A percentile compares a stretch with the other conserved stretches of the same genome.
These are phyloP conservation scores for Globisporangium emineosum DNA, from an alignment of 352 stramenopile genomes.

Conservation along the genomic window DNA sequence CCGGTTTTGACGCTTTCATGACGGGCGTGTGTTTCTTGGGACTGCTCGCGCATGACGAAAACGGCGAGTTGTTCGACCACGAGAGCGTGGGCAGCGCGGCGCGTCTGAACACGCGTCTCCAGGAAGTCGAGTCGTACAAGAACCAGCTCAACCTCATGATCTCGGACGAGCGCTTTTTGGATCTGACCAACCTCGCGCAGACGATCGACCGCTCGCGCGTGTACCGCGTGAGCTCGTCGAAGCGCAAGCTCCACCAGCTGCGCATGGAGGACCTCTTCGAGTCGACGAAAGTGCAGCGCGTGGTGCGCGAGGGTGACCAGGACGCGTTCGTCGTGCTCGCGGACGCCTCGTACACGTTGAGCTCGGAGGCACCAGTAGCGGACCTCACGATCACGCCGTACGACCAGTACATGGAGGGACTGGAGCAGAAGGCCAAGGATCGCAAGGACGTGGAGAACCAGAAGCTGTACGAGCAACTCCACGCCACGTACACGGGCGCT, in stretches of 20 bases:
- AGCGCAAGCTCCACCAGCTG: constrained; percentile 60
- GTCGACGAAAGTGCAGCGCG: constrained; percentile 56
- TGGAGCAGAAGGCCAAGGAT: constrained; percentile 24
- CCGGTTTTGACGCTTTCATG: constrained; percentile 87
- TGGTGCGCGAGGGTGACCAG: constrained; percentile 59
- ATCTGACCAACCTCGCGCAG: constrained; percentile 49
- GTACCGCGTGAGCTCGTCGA: constrained; percentile 59
- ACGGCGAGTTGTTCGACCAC: constrained; percentile 38
- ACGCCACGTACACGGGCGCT: constrained; percentile 12
- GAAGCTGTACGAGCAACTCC: constrained; percentile 32
- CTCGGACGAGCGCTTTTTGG: constrained; percentile 60
- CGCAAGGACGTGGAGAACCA: constrained; percentile 28
- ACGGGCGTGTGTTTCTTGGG: constrained; percentile 76
- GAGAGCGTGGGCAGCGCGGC: constrained; percentile 26
- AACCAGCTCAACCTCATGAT: constrained; percentile 84
- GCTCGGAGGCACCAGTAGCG: constrained; percentile 30
- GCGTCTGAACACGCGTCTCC: constrained; percentile 33
- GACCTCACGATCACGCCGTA: constrained; percentile 54
- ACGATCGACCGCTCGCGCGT: constrained; percentile 64
- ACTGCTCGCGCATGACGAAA: constrained; percentile 52
- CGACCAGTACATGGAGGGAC: constrained; percentile 41
- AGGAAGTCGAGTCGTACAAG: constrained; percentile 51
- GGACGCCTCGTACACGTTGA: constrained; percentile 23
- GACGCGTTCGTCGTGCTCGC: constrained; percentile 56
- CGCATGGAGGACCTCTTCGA: constrained; percentile 68